phyloP scores from a whole-genome alignment of 1,284 basidiomycete genomes.

The Baeospora myosura region DNA sequence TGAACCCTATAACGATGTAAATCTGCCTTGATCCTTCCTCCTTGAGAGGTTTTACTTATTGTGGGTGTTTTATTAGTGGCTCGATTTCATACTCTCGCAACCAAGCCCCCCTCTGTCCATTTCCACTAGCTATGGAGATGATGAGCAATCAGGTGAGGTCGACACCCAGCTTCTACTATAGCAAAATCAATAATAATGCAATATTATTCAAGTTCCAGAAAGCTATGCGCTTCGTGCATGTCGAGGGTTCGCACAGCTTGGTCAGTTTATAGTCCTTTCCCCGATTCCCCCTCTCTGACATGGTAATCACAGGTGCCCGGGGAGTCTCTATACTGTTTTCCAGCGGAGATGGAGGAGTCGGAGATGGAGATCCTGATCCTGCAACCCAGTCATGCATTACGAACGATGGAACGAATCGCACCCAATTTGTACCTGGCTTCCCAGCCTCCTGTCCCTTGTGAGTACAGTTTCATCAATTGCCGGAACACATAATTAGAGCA shows the following conservation, averaged over 20 bases:
- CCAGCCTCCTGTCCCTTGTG: conserved; percentile 20
- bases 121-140: conserved; percentile 26
- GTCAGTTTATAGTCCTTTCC: background rate
- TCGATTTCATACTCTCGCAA: conserved; percentile 11
- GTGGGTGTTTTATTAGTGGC: conserved; percentile 11
- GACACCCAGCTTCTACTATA: background rate
- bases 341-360: conserved; percentile 12
- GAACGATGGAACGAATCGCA: conserved; percentile 24
- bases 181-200: background rate
- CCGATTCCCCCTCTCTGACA: background rate
- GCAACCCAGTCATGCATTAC: conserved; percentile 10
- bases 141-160: conserved; percentile 25
- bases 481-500: conserved; percentile 15
- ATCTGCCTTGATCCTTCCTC: conserved; percentile 14
- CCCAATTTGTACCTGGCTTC: conserved; percentile 23
- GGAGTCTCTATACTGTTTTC: conserved; percentile 18
- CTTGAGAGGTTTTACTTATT: conserved; percentile 29
- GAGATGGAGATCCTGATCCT: conserved; percentile 10
- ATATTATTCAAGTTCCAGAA: conserved; percentile 8
- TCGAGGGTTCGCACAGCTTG: conserved; percentile 10
- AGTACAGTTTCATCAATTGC: background rate
- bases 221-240: conserved; percentile 11
- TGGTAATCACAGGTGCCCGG: conserved; percentile 19
- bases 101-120: conserved; percentile 9
- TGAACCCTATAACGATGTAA: conserved; percentile 21